phyloP scores from a whole-genome alignment of 345 rosid genomes.

The Orychophragmus violaceus region DNA sequence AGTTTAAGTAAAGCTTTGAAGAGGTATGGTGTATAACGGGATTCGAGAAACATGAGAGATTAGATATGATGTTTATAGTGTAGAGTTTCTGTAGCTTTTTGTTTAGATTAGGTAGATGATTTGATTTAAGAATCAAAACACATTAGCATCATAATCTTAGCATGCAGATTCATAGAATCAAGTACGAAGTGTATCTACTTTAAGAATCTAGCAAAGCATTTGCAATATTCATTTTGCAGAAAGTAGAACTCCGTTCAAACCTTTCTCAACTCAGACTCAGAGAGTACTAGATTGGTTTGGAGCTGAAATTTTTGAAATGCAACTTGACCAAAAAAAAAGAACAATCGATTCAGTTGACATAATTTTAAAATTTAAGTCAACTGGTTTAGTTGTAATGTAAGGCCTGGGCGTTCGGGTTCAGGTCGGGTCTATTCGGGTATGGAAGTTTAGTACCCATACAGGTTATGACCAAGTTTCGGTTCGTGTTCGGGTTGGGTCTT shows the following conservation, averaged over 20 bases:
- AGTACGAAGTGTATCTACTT: not conserved
- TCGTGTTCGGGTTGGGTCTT: too few species aligned
- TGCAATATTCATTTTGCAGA: not conserved
- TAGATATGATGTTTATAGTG: slow-evolving; percentile 6
- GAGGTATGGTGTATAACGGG: slow-evolving; percentile 66
- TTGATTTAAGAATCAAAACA: not conserved
- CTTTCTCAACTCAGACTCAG: too few species aligned
- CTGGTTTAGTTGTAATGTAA: too few species aligned
- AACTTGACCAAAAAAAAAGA: too few species aligned
- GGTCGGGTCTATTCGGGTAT: too few species aligned
- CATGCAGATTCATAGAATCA: not conserved
- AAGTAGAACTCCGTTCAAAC: not conserved
- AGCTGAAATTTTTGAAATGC: too few species aligned
- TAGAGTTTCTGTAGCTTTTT: not conserved
- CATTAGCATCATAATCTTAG: slow-evolving; percentile 1
- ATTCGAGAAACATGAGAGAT: not conserved
- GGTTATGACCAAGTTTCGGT: too few species aligned
- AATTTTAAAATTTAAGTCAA: too few species aligned
- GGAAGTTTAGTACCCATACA: too few species aligned
- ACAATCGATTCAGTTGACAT: too few species aligned
- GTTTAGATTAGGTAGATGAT: slow-evolving; percentile 16
- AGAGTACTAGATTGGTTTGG: too few species aligned
- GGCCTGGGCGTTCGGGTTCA: too few species aligned
- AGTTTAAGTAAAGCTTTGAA: slow-evolving; percentile 79
- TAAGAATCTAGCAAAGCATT: not conserved